Conservation (phyloP, 345 rosid genomes). For the Combretum micranthum region DNA sequence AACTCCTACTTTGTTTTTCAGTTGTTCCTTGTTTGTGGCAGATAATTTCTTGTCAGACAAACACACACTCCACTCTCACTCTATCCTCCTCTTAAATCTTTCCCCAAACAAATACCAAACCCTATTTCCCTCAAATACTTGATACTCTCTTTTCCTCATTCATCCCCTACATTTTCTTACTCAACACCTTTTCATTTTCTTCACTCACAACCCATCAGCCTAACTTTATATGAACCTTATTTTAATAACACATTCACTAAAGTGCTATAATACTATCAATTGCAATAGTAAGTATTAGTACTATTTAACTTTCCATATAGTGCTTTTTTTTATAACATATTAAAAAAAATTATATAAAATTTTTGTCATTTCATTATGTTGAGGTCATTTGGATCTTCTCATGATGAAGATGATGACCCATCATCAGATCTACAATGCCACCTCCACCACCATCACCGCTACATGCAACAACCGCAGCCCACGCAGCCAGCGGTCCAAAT, state of each 20-base stretch:
- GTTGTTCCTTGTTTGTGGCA: slow-evolving; percentile 14
- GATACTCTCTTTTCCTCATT: not conserved
- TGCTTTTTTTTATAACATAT: slow-evolving; percentile 1
- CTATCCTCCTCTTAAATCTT: slow-evolving; percentile 1
- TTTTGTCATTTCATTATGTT: not conserved
- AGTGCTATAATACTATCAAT: slow-evolving; percentile 1
- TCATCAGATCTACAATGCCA: slow-evolving; percentile 31
- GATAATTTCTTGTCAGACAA: slow-evolving; percentile 15
- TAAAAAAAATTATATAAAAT: not conserved
- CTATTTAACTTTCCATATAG: no score
- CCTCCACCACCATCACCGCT: slow-evolving; percentile 13
- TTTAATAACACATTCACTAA: not conserved
- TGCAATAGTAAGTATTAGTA: no score
- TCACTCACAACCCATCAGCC: slow-evolving; percentile 1
- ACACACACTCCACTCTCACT: slow-evolving; percentile 4
- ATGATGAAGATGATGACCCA: slow-evolving; percentile 24
- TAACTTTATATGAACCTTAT: slow-evolving; percentile 4
- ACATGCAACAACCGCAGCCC: slow-evolving; percentile 3
- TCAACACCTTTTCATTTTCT: not conserved
- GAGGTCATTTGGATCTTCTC: not conserved
- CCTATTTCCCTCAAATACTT: slow-evolving; percentile 3
- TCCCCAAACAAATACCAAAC: slow-evolving; percentile 2
- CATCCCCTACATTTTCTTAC: slow-evolving; percentile 2
- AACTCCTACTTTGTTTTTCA: slow-evolving; percentile 12
- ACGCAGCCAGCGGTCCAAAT: slow-evolving; percentile 36